Conservation (phyloP, 805 yeast species). For the Priceomyces fermenticarens region DNA sequence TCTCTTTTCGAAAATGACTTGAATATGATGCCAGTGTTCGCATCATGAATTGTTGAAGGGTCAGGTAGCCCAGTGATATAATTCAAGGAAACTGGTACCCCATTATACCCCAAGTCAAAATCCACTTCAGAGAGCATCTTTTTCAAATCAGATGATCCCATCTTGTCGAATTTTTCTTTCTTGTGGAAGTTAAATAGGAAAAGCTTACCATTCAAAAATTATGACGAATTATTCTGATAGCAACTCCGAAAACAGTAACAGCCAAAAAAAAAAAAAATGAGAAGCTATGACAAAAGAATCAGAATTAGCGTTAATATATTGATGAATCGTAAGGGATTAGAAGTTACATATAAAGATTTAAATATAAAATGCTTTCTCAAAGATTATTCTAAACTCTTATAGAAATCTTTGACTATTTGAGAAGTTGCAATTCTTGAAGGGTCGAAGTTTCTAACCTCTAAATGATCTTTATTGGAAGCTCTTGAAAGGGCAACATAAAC, state of each 20-base stretch:
- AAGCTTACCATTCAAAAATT: no score
- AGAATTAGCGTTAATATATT: background rate
- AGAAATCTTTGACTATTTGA: slow-evolving; percentile 32
- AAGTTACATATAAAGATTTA: no score
- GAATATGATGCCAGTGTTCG: slow-evolving; percentile 62
- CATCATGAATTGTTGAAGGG: slow-evolving; percentile 25
- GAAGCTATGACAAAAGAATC: background rate
- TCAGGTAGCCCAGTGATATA: slow-evolving; percentile 81
- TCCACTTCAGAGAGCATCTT: background rate
- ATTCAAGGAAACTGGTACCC: slow-evolving; percentile 59
- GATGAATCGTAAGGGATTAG: background rate
- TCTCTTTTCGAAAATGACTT: slow-evolving; percentile 77
- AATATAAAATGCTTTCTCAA: no score
- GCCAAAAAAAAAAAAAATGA: no score
- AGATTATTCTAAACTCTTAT: slow-evolving; percentile 12
- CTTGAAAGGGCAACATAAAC: slow-evolving; percentile 81
- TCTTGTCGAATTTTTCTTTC: background rate
- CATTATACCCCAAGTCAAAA: slow-evolving; percentile 28
- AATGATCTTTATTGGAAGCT: slow-evolving; percentile 63
- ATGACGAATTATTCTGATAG: no score
- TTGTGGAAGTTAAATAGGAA: no score
- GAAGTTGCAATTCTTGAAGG: slow-evolving; percentile 48
- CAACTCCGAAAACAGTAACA: no score
- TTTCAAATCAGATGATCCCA: background rate
- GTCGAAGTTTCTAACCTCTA: slow-evolving; percentile 66